Evolutionary conservation across 108 stramenopile species (phyloP).

Genomic region (Schizochytrium sp.): DNA sequence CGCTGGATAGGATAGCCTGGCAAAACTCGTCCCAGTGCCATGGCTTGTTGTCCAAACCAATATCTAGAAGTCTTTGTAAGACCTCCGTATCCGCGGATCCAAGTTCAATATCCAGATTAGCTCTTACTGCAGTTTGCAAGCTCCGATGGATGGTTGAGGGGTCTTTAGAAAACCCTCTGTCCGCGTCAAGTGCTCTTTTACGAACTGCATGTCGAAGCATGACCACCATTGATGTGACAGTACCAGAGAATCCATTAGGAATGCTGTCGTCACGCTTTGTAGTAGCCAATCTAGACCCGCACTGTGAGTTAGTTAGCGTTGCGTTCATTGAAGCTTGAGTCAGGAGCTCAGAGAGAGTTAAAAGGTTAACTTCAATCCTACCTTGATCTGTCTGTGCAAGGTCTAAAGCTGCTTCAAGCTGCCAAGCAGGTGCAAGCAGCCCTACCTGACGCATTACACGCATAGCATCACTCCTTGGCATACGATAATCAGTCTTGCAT

Average conservation of each 20-base stretch:
- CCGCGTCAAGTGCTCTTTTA: background rate
- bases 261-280: background rate
- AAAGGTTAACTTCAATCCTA: background rate
- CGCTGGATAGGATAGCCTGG: background rate
- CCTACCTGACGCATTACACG: conserved; percentile 24
- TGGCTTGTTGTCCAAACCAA: background rate
- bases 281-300: no score
- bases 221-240: background rate
- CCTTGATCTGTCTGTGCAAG: background rate
- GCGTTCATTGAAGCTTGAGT: background rate
- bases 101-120: background rate
- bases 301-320: no score
- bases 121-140: background rate
- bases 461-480: background rate
- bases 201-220: background rate
- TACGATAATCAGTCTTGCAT: background rate
- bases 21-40: conserved; percentile 47
- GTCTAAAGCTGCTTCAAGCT: conserved; percentile 27
- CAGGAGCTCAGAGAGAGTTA: background rate
- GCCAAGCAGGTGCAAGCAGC: background rate
- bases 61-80: background rate
- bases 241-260: background rate
- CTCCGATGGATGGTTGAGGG: background rate
- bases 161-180: background rate
- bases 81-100: background rate